phyloP scores from a whole-genome alignment of 495 filamentous ascomycete species.

The Aspergillus wentii region DNA sequence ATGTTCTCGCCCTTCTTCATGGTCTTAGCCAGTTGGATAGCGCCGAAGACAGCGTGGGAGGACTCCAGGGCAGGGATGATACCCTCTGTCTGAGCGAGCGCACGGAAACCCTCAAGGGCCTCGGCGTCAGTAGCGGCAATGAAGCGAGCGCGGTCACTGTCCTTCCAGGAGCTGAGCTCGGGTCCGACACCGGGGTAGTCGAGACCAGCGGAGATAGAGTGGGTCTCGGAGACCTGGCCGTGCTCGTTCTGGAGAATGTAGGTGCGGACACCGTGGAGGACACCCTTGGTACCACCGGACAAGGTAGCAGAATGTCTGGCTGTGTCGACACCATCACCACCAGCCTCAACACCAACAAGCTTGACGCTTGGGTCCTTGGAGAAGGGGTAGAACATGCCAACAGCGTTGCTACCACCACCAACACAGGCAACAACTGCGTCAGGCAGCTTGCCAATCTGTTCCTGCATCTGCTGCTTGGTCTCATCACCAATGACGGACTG shows the following conservation, averaged over 20 bases:
- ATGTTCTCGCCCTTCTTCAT: constrained; percentile 86
- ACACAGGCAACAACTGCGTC: constrained; percentile 97
- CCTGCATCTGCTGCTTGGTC: constrained; percentile 82
- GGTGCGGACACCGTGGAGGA: constrained; percentile 91
- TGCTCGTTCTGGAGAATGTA: constrained; percentile 90
- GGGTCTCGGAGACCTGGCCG: constrained; percentile 90
- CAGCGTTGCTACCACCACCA: constrained; percentile 85
- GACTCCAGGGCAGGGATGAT: constrained; percentile 96
- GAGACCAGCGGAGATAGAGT: constrained; percentile 94
- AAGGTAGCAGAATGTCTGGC: constrained; percentile 84
- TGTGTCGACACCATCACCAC: constrained; percentile 92
- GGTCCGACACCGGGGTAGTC: constrained; percentile 97
- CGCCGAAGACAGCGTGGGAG: constrained; percentile 86
- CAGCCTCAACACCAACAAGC: constrained; percentile 90
- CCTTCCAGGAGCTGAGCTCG: constrained; percentile 90
- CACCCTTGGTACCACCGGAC: constrained; percentile 81
- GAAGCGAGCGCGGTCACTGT: constrained; percentile 77
- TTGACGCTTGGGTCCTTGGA: constrained; percentile 77
- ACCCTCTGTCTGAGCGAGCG: constrained; percentile 81
- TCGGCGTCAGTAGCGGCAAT: constrained; percentile 88
- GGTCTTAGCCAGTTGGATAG: constrained; percentile 82
- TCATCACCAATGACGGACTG: constrained; percentile 90
- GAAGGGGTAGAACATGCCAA: constrained; percentile 97
- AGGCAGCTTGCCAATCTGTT: constrained; percentile 78
- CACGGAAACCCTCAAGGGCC: constrained; percentile 83